Evolutionary conservation across 164 flowering plant genomes (phyloP).

Genomic region (Umbilicus rupestris): DNA sequence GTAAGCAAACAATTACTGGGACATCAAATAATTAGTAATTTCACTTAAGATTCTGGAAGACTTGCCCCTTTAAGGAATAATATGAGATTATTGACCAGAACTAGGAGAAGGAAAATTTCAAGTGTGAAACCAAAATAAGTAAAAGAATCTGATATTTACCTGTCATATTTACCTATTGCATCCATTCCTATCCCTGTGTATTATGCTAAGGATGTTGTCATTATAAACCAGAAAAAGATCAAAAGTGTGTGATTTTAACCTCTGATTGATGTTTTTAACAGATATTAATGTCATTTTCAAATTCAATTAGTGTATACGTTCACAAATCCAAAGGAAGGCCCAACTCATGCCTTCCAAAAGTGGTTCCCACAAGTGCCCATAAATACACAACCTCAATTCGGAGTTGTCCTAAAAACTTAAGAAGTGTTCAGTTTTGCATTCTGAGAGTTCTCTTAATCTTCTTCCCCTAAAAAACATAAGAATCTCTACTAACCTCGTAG

Average conservation of each 20-base stretch:
- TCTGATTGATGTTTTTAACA: not conserved
- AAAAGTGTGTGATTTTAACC: not conserved
- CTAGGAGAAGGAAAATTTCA: not conserved
- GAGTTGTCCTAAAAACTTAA: not conserved
- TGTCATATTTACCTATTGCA: not conserved
- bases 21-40: not conserved
- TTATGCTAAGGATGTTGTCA: not conserved
- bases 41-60: not conserved
- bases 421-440: not conserved
- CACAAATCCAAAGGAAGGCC: slow-evolving; percentile 2
- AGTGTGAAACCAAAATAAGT: not conserved
- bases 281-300: not conserved
- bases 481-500: slow-evolving; percentile 17
- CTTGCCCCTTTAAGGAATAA: not conserved
- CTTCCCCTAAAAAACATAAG: not conserved
- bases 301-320: not conserved
- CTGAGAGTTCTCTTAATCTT: not conserved
- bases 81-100: not conserved
- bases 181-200: not conserved
- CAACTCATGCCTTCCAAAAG: slow-evolving; percentile 1
- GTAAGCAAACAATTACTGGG: not conserved
- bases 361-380: slow-evolving; percentile 8
- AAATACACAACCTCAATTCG: not conserved
- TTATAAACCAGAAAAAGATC: not conserved
- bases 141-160: not conserved